Evolutionary conservation across 306 rosid genomes (phyloP), one percentile per base, ranked within the genome.

Genomic region (Arachis stenosperma): DNA sequence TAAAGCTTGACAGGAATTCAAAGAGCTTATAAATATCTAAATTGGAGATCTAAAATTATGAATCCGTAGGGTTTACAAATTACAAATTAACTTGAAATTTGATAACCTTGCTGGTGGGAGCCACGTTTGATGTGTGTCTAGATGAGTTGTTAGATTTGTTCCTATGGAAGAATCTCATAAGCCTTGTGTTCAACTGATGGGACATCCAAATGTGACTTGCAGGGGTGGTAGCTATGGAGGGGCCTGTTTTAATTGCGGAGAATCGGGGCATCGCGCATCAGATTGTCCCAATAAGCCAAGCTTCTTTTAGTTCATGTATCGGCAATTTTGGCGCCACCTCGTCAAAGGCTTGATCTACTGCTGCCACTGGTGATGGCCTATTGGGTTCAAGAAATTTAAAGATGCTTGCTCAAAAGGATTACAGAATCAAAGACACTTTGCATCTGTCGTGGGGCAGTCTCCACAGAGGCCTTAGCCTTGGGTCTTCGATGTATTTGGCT

Each of bases 201-300:
- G 41, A 50, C 54, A 37, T 75, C 36, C 73, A 81, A 47, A 75
- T 67, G 68, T 81, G 58, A 52, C 60, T 84, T 82, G 48, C 94
- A 90, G 98, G 81, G 67, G 81, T 51, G 6, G 15, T 5, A 70
- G 81, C 66, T 84, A 84, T 69, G 94, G 92, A 76, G 98, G 98
- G 51, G 71, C 92, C 60, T 92, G 96, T 75, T 92, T 90, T 69
- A 88, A 79, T 67, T 92, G 96, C 67, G 98, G 96, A 57, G 78
- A 68, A 75, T 66, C 86, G 4, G 98, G 98, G 71, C 96, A 92
- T 80, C 80, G 88, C 68, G 94, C 96, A 46, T 81, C 89, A 8
- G 92, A 88, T 8, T 92, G 98, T 81, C 90, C 96, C 12, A 51
- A 46, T 70, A 81, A 87, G 63, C 57, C 44, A 76, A 83, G 59